phyloP scores from a whole-genome alignment of 768 basidiomycete species.

The Naganishia vaughanmartiniae region DNA sequence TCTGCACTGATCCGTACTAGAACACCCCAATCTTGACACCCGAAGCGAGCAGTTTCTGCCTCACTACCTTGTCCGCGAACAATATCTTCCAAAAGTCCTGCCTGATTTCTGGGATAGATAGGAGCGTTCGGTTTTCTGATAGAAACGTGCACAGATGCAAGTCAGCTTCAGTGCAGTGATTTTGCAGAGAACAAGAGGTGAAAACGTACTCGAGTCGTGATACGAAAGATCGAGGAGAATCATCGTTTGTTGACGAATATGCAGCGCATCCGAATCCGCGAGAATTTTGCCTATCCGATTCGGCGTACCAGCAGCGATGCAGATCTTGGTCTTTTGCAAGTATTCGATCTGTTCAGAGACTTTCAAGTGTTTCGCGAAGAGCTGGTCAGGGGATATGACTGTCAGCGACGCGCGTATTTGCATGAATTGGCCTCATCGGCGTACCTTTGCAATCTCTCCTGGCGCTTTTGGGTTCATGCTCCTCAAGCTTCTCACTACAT shows the following conservation, averaged over 20 bases:
- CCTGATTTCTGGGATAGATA: slow-evolving; percentile 47
- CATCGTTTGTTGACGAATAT: slow-evolving; percentile 31
- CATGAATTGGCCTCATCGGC: slow-evolving; percentile 11
- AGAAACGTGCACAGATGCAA: neutral
- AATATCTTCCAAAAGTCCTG: slow-evolving; percentile 50
- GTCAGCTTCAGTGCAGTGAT: neutral
- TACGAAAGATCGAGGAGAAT: slow-evolving; percentile 31
- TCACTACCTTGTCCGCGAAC: slow-evolving; percentile 38
- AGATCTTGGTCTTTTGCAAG: slow-evolving; percentile 78
- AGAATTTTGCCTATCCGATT: slow-evolving; percentile 81
- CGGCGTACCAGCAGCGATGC: slow-evolving; percentile 86
- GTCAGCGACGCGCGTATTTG: neutral
- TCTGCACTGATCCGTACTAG: slow-evolving; percentile 20
- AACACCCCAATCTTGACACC: slow-evolving; percentile 47
- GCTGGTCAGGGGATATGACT: slow-evolving; percentile 39
- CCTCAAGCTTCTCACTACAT: slow-evolving; percentile 61
- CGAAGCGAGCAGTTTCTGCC: slow-evolving; percentile 38
- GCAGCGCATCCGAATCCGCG: slow-evolving; percentile 36
- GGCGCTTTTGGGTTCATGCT: slow-evolving; percentile 59
- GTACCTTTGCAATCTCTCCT: slow-evolving; percentile 79
- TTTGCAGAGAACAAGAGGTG: neutral
- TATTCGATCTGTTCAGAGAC: slow-evolving; percentile 79
- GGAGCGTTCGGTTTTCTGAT: slow-evolving; percentile 49
- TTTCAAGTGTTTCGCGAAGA: slow-evolving; percentile 94
- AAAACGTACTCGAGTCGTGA: slow-evolving; percentile 27